phyloP scores from a whole-genome alignment of 306 rosid genomes.

The Psophocarpus tetragonolobus region DNA sequence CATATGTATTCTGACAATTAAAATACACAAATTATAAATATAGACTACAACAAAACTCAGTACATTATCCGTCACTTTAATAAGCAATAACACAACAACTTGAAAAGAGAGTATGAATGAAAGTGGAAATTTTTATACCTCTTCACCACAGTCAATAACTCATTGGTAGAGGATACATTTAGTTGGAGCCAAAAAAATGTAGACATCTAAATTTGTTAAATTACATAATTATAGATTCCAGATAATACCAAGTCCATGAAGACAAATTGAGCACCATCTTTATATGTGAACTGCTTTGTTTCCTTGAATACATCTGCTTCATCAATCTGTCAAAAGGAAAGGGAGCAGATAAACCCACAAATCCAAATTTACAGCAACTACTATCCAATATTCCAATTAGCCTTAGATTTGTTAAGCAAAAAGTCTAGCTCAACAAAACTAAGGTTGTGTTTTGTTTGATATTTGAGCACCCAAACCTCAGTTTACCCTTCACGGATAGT shows the following conservation, averaged over 20 bases:
- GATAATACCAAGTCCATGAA: conserved; percentile 95
- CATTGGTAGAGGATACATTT: neutral
- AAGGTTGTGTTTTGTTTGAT: no score
- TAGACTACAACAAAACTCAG: conserved; percentile 5
- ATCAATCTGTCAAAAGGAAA: conserved; percentile 58
- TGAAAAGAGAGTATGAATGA: conserved; percentile 23
- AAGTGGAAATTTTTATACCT: conserved; percentile 2
- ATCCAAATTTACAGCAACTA: conserved; percentile 9
- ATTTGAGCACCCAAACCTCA: no score
- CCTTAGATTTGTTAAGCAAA: no score
- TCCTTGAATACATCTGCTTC: conserved; percentile 83
- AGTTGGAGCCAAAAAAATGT: neutral
- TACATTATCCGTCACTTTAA: conserved; percentile 21
- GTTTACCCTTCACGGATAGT: no score
- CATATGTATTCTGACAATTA: conserved; percentile 62
- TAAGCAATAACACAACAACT: no score
- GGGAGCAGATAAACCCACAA: conserved; percentile 23
- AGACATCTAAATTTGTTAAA: conserved; percentile 25
- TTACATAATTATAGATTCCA: conserved; percentile 29
- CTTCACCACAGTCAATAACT: conserved; percentile 18
- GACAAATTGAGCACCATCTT: conserved; percentile 88
- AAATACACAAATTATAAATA: conserved; percentile 23
- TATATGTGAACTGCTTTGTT: conserved; percentile 92
- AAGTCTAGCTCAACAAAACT: no score
- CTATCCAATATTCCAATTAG: neutral